Base-by-base conservation (phyloP, 2,329 filamentous ascomycete species). In the Coniochaeta sp. region DNA sequence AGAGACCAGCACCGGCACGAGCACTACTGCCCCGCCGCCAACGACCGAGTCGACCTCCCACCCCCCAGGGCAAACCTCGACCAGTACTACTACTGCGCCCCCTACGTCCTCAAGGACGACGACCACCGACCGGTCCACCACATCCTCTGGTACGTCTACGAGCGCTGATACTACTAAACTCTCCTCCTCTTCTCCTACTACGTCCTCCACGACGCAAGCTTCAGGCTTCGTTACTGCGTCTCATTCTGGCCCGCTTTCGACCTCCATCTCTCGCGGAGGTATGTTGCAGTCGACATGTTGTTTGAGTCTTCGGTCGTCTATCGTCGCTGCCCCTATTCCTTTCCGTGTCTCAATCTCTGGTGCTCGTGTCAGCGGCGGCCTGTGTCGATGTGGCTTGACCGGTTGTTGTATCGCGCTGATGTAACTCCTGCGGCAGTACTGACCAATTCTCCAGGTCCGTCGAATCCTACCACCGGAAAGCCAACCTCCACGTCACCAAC, bases 381-480 rank as follows among this genome's bases (percentile, higher is more conserved):
- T 14, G n/a, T 47, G 7, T 40, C n/a, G 22, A 22, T 47, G 42
- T 22, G 42, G 32, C 38, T 9, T 47, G 42, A 47, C 19, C 19
- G 36, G 36, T 19, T 47, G 19, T 47, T 47, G 40, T 38, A 16
- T 22, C 24, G 42, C n/a, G 54, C 16, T 22, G 30, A 24, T 16
- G 38, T 36, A 28, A 16, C 26, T 17, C 14, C 3, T n/a, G 47
- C 26, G 19, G 17, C 19, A 5, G 32, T 44, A 58, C 44, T 38
- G 36, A 52, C 57, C 38, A 47, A 12, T 36, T 47, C 24, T 36
- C 28, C 63, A 60, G 57, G 59, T 24, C 42, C 63, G 5, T 72
- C 72, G 24, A 69, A 65, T 6, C 63, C 70, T 28, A 70, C 68
- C 36, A 75, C 75, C 12, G 73, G 69, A 14, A 76, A 19, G 28